Conservation (phyloP, 2,329 filamentous ascomycete species). For the Colletotrichum spinosum region DNA sequence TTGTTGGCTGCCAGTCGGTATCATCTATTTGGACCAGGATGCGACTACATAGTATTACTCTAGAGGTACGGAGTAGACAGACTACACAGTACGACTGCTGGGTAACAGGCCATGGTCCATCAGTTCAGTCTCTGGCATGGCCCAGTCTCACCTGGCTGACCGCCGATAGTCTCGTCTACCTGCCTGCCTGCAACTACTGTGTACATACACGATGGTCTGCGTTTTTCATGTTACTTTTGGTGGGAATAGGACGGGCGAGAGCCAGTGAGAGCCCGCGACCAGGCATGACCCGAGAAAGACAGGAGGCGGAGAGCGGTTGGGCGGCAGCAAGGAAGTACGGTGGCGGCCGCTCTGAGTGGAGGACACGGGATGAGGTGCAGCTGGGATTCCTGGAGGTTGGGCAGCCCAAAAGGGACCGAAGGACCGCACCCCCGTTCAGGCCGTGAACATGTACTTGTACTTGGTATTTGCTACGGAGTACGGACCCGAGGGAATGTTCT, state of each 20-base stretch:
- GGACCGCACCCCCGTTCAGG: neutral
- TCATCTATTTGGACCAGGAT: too few species aligned
- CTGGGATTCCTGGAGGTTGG: conserved; percentile 24
- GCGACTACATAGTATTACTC: too few species aligned
- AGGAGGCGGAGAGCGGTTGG: conserved; percentile 32
- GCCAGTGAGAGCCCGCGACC: conserved; percentile 13
- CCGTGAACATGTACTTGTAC: conserved; percentile 8
- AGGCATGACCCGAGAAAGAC: neutral
- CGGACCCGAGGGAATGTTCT: too few species aligned
- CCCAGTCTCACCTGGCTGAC: conserved; percentile 23
- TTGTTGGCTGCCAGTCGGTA: conserved; percentile 43
- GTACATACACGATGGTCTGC: conserved; percentile 1
- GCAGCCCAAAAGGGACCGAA: conserved; percentile 34
- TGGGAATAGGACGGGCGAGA: conserved; percentile 16
- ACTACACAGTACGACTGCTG: too few species aligned
- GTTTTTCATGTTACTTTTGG: conserved; percentile 1
- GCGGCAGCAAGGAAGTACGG: conserved; percentile 33
- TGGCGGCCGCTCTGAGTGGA: conserved; percentile 36
- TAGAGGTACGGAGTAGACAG: too few species aligned
- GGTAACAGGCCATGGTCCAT: conserved; percentile 15
- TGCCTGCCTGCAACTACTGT: neutral
- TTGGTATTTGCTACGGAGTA: neutral
- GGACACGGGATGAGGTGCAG: conserved; percentile 34
- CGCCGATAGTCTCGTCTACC: conserved; percentile 14
- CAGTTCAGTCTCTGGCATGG: conserved; percentile 10